Evolutionary conservation across 148 eudicot genomes (phyloP).

Genomic region (Rhododendron griersonianum): DNA sequence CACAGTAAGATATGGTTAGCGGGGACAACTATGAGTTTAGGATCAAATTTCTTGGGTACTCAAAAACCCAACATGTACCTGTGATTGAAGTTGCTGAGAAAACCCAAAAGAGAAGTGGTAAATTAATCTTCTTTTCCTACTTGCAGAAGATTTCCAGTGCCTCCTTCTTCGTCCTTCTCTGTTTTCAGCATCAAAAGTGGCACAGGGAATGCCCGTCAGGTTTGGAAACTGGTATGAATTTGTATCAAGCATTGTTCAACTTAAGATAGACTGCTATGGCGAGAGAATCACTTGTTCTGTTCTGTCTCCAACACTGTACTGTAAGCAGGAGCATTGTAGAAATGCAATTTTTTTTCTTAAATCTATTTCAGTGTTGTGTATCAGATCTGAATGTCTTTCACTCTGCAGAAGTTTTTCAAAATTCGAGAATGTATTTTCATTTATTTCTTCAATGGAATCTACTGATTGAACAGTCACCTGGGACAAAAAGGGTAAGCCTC

Average conservation of each 20-base stretch:
- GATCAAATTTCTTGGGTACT: not conserved
- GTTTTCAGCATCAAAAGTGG: not conserved
- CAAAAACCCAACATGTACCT: not conserved
- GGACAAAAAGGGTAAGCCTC: not conserved
- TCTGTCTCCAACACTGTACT: not conserved
- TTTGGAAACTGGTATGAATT: not conserved
- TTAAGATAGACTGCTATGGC: not conserved
- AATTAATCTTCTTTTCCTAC: not conserved
- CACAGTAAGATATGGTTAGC: not conserved
- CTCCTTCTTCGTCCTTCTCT: not conserved
- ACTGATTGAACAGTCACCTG: not conserved
- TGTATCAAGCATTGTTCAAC: not conserved
- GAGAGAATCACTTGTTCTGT: not conserved
- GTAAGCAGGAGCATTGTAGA: not conserved
- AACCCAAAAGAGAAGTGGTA: not conserved
- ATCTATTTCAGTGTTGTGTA: not conserved
- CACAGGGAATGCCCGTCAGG: not conserved
- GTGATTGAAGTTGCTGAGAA: slow-evolving; percentile 1
- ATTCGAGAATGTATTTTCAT: not conserved
- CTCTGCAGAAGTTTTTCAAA: not conserved
- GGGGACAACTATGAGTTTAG: not conserved
- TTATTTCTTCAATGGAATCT: not conserved
- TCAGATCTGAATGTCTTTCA: not conserved
- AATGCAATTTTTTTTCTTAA: not conserved
- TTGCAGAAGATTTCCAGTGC: not conserved